Percentiles rank a stretch among this genome's conserved stretches.
phyloP scores from a whole-genome alignment of 208 protist genomes.

The Herpetomonas samuelpessoai region DNA sequence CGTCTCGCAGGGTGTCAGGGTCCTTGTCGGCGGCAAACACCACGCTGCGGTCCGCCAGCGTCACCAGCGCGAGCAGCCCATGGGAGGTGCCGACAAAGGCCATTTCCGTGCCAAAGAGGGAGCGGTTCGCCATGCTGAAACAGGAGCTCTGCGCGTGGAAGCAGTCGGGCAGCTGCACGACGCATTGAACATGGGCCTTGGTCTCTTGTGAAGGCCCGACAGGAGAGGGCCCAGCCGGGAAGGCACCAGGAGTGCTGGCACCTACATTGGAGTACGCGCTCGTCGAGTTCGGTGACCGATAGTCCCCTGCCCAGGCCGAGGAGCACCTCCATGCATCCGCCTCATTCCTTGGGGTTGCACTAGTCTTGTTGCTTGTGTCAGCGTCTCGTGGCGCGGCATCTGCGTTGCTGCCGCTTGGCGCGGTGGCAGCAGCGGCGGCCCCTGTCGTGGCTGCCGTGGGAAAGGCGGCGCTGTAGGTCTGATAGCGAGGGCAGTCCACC shows the following conservation, averaged over 20 bases:
- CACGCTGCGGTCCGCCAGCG: conserved; percentile 30
- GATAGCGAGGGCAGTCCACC: conserved; percentile 38
- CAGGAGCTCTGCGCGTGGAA: conserved; percentile 50
- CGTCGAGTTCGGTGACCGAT: not conserved
- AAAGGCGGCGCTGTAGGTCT: not conserved
- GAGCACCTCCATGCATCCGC: too few relatives aligned
- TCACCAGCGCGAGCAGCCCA: conserved; percentile 53
- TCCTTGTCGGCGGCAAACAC: conserved; percentile 44
- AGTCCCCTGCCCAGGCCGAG: too few relatives aligned
- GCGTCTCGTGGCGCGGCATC: too few relatives aligned
- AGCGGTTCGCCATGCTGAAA: conserved; percentile 75
- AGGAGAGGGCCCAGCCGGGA: not conserved
- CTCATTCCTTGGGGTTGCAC: too few relatives aligned
- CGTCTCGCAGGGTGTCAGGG: conserved; percentile 28
- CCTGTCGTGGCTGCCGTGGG: conserved; percentile 2
- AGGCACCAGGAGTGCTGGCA: too few relatives aligned
- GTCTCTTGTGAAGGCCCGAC: conserved; percentile 1
- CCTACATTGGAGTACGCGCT: too few relatives aligned
- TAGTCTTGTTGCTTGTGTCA: not conserved
- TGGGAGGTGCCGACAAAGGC: conserved; percentile 56
- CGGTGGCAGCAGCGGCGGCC: conserved; percentile 2
- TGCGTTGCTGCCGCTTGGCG: not conserved
- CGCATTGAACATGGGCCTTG: conserved; percentile 36
- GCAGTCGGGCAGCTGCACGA: conserved; percentile 43
- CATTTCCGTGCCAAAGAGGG: conserved; percentile 64